Evolutionary conservation across 768 basidiomycete species (phyloP).

Genomic region (Tulasnella calospora): DNA sequence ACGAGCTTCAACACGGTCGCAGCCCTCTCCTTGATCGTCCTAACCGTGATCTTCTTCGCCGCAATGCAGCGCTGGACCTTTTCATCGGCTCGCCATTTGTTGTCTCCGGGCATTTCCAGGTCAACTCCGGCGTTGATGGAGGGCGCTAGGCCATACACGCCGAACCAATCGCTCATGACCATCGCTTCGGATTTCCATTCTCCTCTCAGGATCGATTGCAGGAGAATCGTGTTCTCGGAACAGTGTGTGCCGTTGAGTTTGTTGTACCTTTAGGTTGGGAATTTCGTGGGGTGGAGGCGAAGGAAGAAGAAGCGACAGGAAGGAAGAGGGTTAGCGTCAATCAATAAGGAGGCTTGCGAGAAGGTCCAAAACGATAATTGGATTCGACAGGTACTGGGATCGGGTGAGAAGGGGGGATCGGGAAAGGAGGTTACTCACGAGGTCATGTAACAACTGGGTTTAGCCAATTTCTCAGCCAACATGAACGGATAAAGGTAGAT

Average conservation of each 20-base stretch:
- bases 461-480: constrained; percentile 47
- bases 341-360: background rate
- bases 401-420: background rate
- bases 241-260: constrained; percentile 43
- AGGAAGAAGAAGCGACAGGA: too few relatives aligned
- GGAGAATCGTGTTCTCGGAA: constrained; percentile 49
- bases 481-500: constrained; percentile 69
- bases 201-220: constrained; percentile 53
- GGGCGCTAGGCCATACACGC: constrained; percentile 43
- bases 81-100: constrained; percentile 29
- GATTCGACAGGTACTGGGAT: background rate
- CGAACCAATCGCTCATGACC: constrained; percentile 59
- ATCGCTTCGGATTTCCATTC: constrained; percentile 63
- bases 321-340: background rate
- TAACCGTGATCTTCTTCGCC: constrained; percentile 44
- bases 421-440: constrained; percentile 42
- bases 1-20: constrained; percentile 41
- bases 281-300: background rate
- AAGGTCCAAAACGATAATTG: background rate
- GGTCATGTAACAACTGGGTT: constrained; percentile 58
- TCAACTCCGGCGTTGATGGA: constrained; percentile 59
- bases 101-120: constrained; percentile 55
- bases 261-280: constrained; percentile 45
- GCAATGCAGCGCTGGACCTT: constrained; percentile 19
- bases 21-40: constrained; percentile 31